phyloP scores from a whole-genome alignment of 1,139 yeast genomes.

The Yamadazyma taylorii region DNA sequence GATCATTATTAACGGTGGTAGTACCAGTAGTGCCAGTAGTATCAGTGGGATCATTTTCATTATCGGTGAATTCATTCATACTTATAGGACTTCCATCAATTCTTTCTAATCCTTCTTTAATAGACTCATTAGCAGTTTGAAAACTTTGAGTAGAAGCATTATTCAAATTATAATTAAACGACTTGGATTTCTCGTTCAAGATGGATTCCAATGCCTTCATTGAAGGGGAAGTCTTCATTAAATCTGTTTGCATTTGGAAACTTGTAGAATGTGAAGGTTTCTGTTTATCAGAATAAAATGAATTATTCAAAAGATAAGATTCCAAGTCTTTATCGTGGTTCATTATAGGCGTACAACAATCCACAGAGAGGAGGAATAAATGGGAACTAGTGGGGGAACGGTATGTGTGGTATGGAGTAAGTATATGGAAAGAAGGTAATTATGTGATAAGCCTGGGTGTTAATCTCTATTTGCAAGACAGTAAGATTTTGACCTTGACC shows the following conservation, averaged over 20 bases:
- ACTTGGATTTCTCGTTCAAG: conserved; percentile 31
- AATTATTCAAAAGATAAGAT: conserved; percentile 16
- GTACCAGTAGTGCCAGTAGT: conserved; percentile 1
- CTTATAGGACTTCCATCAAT: conserved; percentile 16
- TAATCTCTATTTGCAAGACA: no score
- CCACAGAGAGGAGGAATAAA: no score
- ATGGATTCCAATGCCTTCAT: conserved; percentile 53
- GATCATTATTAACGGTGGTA: no score
- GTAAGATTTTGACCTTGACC: background rate
- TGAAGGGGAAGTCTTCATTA: conserved; percentile 55
- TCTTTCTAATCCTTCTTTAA: conserved; percentile 5
- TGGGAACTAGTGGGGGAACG: no score
- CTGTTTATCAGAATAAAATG: conserved; percentile 16
- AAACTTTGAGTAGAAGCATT: conserved; percentile 12
- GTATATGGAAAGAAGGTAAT: background rate
- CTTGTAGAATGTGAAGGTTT: conserved; percentile 5
- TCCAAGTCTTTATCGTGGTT: conserved; percentile 14
- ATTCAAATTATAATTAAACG: conserved; percentile 18
- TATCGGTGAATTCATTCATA: conserved; percentile 17
- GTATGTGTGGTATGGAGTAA: no score
- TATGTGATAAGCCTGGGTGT: background rate
- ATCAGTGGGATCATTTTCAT: conserved; percentile 11
- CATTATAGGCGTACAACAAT: no score
- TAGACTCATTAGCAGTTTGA: conserved; percentile 13
- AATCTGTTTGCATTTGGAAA: conserved; percentile 33